Evolutionary conservation across 768 basidiomycete genomes (phyloP), one percentile per base, ranked within the genome.

Genomic region (Lactifluus volemus): DNA sequence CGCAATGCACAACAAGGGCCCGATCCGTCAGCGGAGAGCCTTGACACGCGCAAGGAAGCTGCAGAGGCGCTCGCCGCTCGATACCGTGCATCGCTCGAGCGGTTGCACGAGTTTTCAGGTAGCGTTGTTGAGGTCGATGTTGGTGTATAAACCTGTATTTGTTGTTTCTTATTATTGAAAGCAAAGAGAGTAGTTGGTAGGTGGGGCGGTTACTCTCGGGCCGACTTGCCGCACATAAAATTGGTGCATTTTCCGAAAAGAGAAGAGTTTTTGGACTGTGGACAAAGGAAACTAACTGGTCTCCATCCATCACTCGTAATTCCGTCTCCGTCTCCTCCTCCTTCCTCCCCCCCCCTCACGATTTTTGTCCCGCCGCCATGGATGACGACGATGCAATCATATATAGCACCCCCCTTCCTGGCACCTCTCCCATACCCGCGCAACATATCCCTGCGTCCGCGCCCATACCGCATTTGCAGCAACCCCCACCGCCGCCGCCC

Each of bases 361-460:
- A 12, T 5, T 34, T 21, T 19, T 11, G 29, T 21, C 42, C 58
- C 58, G 42, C 58, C 51, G 50, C 45, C 61, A 62, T 62, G 61
- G 51, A 62, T 17, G 61, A 62, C 44, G 61, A 63, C n/a, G 49
- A 1, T 7, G 64, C 49, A 29, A 47, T 65, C 52, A 63, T 65
- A 39, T 65, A 65, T 25, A 65, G 64, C 56, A 65, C 64, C 1
- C 64, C 64, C 34, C 56, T 65, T 32, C 64, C 64, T 11, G 57
- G 48, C 34, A 14, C 55, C 29, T 53, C 61, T 2, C 29, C 53
- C 45, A 19, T 38, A 19, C 32, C 49, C 36, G 49, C 38, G 5
- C 25, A 25, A 25, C 21, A 52, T 5, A 21, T 14, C 36, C 29
- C 55, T 5, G 25, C 25, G 4, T 38, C 32, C 8, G 19, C 58